Conservation (phyloP, 768 basidiomycete genomes). For the Trametes cubensis region DNA sequence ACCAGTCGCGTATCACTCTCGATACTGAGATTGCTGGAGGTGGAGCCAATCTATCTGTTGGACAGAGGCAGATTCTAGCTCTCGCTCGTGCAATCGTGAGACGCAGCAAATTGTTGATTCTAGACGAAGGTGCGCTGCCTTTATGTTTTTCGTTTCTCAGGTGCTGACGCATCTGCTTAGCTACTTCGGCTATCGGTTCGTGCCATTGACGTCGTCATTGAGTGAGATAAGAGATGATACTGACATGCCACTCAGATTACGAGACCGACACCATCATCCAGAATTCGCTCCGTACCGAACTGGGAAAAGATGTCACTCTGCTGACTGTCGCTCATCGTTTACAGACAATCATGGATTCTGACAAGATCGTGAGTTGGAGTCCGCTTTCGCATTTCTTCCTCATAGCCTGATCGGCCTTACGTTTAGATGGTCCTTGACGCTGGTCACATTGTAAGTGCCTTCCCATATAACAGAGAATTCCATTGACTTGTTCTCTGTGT, state of each 20-base stretch:
- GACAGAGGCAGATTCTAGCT: slow-evolving; percentile 49
- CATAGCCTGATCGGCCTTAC: background rate
- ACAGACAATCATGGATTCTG: slow-evolving; percentile 58
- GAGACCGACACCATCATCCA: slow-evolving; percentile 59
- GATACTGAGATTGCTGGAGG: slow-evolving; percentile 35
- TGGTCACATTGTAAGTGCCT: slow-evolving; percentile 39
- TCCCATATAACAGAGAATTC: too few relatives aligned
- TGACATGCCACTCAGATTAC: slow-evolving; percentile 41
- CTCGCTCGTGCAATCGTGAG: slow-evolving; percentile 49
- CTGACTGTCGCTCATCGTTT: slow-evolving; percentile 61
- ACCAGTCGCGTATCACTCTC: slow-evolving; percentile 35
- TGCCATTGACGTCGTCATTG: background rate
- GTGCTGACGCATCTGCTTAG: background rate
- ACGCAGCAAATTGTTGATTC: slow-evolving; percentile 46
- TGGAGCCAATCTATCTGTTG: slow-evolving; percentile 39
- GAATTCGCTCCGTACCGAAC: slow-evolving; percentile 49
- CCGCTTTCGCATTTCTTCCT: too few relatives aligned
- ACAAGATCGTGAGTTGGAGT: slow-evolving; percentile 46
- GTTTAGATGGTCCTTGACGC: slow-evolving; percentile 47
- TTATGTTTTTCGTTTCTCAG: too few relatives aligned
- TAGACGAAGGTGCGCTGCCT: slow-evolving; percentile 42
- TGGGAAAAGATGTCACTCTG: slow-evolving; percentile 47
- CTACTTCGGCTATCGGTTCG: slow-evolving; percentile 35
- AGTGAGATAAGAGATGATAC: background rate
- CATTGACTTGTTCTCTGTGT: too few relatives aligned